Percentiles rank a stretch among this genome's conserved stretches.
Evolutionary conservation across 495 filamentous ascomycete genomes (phyloP).

Genomic region (Copromyces sp.): DNA sequence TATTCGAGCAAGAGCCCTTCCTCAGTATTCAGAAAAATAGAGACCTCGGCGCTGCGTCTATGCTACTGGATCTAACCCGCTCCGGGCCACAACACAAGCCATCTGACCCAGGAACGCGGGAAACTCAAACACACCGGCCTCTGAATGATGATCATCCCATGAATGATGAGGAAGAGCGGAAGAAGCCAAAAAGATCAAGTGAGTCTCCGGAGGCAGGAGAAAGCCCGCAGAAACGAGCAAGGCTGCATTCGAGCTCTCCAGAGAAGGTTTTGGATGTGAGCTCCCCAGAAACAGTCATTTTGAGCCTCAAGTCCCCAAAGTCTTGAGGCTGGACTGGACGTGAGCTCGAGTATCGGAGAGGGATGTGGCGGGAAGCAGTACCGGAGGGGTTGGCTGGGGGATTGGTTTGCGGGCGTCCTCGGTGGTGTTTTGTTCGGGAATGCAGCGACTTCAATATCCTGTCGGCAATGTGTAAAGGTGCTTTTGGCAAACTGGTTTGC

Average conservation of each 20-base stretch:
- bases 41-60: not conserved
- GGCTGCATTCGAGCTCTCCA: not conserved
- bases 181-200: not conserved
- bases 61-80: not conserved
- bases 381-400: not conserved
- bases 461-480: not conserved
- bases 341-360: not conserved
- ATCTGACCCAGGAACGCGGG: not conserved
- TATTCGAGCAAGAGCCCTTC: not conserved
- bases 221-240: not conserved
- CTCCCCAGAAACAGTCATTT: not conserved
- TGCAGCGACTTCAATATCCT: not conserved
- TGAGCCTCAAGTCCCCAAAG: not conserved
- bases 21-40: not conserved
- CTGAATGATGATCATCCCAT: not conserved
- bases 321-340: not conserved
- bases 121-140: not conserved
- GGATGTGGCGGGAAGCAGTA: not conserved
- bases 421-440: not conserved
- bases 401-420: not conserved
- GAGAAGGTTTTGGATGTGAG: not conserved
- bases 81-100: not conserved
- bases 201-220: not conserved
- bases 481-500: not conserved
- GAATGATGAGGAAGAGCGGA: not conserved